Evolutionary conservation across 148 eudicot species (phyloP).

Genomic region (Oxyria digyna): DNA sequence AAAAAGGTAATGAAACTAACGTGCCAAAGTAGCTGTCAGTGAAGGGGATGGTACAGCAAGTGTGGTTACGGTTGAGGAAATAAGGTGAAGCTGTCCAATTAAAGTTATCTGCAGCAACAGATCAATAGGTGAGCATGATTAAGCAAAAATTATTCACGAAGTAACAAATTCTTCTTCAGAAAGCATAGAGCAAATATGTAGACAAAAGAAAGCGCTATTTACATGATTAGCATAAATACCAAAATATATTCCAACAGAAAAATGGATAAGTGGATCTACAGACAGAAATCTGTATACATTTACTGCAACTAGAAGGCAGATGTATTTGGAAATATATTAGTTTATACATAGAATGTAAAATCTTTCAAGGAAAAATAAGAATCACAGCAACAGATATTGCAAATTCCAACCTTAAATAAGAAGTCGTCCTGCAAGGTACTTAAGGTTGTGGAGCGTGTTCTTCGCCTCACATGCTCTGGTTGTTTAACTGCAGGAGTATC

Average conservation of each 20-base stretch:
- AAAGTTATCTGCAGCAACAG: slow-evolving; percentile 50
- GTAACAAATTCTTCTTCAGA: neutral
- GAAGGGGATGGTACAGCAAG: slow-evolving; percentile 99
- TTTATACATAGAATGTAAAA: neutral
- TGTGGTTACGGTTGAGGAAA: slow-evolving; percentile 83
- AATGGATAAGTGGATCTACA: neutral
- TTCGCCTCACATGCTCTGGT: slow-evolving; percentile 19
- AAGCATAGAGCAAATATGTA: neutral
- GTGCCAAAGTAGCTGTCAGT: slow-evolving; percentile 86
- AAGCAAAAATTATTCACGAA: neutral
- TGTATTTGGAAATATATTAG: neutral
- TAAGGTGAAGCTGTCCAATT: slow-evolving; percentile 94
- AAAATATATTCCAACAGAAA: neutral
- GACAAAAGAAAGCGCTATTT: neutral
- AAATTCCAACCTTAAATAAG: slow-evolving; percentile 48
- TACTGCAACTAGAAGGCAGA: neutral
- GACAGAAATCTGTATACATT: neutral
- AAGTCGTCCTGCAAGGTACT: slow-evolving; percentile 35
- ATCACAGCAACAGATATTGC: slow-evolving; percentile 1
- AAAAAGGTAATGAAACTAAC: slow-evolving; percentile 43
- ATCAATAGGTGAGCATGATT: slow-evolving; percentile 10
- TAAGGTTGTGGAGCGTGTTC: slow-evolving; percentile 22
- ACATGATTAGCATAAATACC: neutral
- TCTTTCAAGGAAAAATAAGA: slow-evolving; percentile 1
- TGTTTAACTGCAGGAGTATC: slow-evolving; percentile 18